Percentiles rank a stretch among this genome's conserved stretches.
Conservation (phyloP, 1,139 yeast genomes). For the Pichia inconspicua region DNA sequence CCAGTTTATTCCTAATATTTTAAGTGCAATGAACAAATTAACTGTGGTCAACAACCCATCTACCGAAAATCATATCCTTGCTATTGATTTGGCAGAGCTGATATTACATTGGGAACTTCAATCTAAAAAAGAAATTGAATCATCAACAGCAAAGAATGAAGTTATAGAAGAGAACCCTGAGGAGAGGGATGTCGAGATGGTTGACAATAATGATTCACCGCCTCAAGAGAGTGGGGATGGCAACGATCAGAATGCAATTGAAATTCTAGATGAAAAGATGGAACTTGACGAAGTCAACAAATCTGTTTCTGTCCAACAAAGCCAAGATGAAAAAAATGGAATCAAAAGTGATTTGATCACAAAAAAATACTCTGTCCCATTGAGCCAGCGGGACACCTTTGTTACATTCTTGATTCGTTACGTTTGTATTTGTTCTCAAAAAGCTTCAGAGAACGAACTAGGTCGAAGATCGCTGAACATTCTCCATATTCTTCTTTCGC, state of each 20-base stretch:
- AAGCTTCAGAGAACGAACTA: constrained; percentile 76
- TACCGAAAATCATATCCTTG: constrained; percentile 72
- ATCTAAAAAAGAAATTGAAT: constrained; percentile 26
- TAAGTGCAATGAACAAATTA: constrained; percentile 91
- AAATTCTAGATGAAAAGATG: constrained; percentile 7
- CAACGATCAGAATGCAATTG: constrained; percentile 1
- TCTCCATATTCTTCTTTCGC: constrained; percentile 63
- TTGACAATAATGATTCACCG: constrained; percentile 2
- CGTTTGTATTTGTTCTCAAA: constrained; percentile 78
- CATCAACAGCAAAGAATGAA: constrained; percentile 14
- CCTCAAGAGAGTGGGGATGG: neutral
- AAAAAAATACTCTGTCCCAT: constrained; percentile 50
- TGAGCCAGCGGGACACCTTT: constrained; percentile 81
- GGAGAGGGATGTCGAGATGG: constrained; percentile 24
- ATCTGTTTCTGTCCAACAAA: neutral
- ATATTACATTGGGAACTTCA: constrained; percentile 78
- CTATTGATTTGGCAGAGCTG: constrained; percentile 83
- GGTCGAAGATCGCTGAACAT: constrained; percentile 77
- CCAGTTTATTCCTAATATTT: constrained; percentile 79
- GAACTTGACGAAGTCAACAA: constrained; percentile 1
- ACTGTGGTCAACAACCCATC: constrained; percentile 78
- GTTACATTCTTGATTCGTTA: constrained; percentile 85
- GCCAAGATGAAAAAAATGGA: too few species aligned
- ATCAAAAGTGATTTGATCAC: neutral
- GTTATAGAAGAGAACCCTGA: constrained; percentile 24